Evolutionary conservation across 257 asterid genomes (phyloP).

Genomic region (Lycium barbarum): DNA sequence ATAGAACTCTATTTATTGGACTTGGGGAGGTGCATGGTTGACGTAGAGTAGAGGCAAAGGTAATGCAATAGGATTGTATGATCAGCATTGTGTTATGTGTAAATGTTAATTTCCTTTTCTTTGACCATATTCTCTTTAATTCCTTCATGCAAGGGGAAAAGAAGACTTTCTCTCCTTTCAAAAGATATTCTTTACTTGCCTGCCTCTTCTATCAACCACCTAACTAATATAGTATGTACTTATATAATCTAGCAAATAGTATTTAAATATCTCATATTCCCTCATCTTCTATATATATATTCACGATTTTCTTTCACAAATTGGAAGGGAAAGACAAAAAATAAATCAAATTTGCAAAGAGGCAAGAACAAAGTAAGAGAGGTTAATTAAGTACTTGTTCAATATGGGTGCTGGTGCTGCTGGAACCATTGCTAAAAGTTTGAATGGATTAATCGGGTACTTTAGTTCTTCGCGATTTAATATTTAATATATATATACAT

Average conservation of each 20-base stretch:
- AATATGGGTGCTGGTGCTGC: constrained; percentile 73
- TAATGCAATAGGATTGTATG: neutral
- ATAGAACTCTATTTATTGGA: too few relatives aligned
- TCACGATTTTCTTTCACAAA: too few relatives aligned
- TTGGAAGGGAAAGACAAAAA: neutral
- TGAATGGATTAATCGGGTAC: constrained; percentile 80
- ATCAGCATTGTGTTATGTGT: neutral
- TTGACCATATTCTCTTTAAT: constrained; percentile 36
- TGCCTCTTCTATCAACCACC: constrained; percentile 29
- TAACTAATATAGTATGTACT: neutral
- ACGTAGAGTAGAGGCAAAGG: constrained; percentile 16
- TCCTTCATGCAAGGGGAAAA: constrained; percentile 47
- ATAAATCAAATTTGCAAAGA: neutral
- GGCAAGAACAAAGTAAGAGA: neutral
- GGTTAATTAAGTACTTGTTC: neutral
- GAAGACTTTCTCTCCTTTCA: constrained; percentile 55
- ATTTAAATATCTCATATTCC: neutral
- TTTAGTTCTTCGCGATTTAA: neutral
- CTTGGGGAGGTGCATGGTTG: neutral
- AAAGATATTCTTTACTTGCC: constrained; percentile 60
- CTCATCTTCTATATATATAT: neutral
- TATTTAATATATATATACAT: too few relatives aligned
- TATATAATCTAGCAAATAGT: neutral
- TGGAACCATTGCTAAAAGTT: constrained; percentile 68
- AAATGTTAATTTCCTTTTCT: constrained; percentile 21